Conservation (phyloP, 441 rosid genomes). For the Populus tomentosa region DNA sequence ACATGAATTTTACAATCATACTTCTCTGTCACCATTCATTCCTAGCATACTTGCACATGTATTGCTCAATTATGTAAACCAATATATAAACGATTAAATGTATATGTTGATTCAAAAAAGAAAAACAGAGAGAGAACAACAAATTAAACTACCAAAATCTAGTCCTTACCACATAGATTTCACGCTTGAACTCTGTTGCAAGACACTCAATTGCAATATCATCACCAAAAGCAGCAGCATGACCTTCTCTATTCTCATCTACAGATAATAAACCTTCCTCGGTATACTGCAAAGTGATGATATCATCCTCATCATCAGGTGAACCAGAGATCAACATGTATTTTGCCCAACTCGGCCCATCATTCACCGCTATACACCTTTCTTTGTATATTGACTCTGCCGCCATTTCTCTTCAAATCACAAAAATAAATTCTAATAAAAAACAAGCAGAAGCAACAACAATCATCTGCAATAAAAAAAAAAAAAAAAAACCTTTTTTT, state of each 20-base stretch:
- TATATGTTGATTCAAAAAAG: background rate
- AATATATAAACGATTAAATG: too few species aligned
- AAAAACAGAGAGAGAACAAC: background rate
- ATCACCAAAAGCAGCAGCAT: constrained; percentile 92
- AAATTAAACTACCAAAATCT: constrained; percentile 6
- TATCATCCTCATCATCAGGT: constrained; percentile 78
- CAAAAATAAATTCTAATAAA: background rate
- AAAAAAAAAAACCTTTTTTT: background rate
- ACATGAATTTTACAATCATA: too few species aligned
- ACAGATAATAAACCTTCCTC: constrained; percentile 90
- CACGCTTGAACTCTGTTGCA: constrained; percentile 90
- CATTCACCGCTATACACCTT: constrained; percentile 73
- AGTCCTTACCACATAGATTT: constrained; percentile 71
- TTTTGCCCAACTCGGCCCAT: constrained; percentile 63
- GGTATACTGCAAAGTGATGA: constrained; percentile 80
- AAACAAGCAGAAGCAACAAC: constrained; percentile 3
- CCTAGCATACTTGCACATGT: too few species aligned
- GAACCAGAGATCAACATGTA: constrained; percentile 96
- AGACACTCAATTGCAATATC: constrained; percentile 94
- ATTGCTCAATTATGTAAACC: background rate
- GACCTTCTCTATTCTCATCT: constrained; percentile 81
- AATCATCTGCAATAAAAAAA: constrained; percentile 14
- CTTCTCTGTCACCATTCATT: too few species aligned
- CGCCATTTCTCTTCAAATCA: background rate
- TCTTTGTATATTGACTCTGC: constrained; percentile 50